Base-by-base conservation (phyloP, 805 yeast species). In the Metschnikowia aberdeeniae region DNA sequence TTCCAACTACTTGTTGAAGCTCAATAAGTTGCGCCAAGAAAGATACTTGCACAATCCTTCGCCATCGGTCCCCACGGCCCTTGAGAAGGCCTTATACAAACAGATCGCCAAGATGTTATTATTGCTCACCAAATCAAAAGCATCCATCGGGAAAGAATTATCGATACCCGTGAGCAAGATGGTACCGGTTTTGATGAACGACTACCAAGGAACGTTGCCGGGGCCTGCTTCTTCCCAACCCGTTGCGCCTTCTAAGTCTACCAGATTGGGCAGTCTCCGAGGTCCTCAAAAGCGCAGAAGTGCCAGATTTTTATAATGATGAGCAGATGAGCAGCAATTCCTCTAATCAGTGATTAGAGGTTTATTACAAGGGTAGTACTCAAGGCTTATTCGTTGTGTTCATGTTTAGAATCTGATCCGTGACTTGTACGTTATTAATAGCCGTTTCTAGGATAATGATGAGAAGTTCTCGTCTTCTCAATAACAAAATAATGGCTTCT, bases 151-250 rank as follows among this genome's bases (percentile, higher is more conserved):
- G 13, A 54, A 52, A 19, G 52, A 49, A 14, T 54, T 70, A 34
- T 50, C 66, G n/a, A 45, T 62, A 24, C 54, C 58, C 20, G 58
- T 69, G 42, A 67, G 72, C 36, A 63, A 67, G 34, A 64, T 64
- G 20, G 61, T 90, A 38, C 95, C 96, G 0, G 82, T 86, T 0
- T 72, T 86, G 45, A 81, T 81, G 59, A 77, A 82, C 20, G 87
- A 83, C 52, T 89, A 87, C 58, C 67, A 77, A 31, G 97, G 97
- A 38, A 75, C 84, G 1, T 72, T 90, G 57, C 97, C 97, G 1
- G 85, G 86, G 1, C 61, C 73, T 3, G 54, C 73, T 34, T 50
- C 67, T 28, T 44, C 57, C 11, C 57, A 59, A 40, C 47, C 49
- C 2, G 57, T 39, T 14, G 24, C 47, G 4, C 27, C 49, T 5